phyloP scores from a whole-genome alignment of 164 flowering plant genomes.

The Stephania cephalantha region DNA sequence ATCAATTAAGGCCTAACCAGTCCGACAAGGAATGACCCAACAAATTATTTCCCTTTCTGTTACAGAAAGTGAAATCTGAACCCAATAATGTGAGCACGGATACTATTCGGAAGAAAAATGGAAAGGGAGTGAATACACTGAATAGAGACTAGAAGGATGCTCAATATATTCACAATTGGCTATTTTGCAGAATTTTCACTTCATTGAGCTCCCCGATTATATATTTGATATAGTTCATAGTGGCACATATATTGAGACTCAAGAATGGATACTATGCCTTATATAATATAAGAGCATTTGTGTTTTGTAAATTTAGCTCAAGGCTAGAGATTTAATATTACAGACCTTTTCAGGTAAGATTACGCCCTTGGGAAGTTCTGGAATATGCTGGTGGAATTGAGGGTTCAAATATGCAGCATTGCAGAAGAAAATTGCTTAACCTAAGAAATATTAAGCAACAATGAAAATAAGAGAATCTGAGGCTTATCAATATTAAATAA shows the following conservation, averaged over 20 bases:
- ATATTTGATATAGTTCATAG: not conserved
- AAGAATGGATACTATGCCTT: not conserved
- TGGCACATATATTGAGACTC: not conserved
- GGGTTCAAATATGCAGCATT: constrained; percentile 72
- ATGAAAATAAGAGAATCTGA: constrained; percentile 2
- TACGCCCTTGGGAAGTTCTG: constrained; percentile 69
- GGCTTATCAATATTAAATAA: not conserved
- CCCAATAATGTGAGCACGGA: not conserved
- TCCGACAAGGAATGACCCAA: no score
- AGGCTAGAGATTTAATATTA: not conserved
- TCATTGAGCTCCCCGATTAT: not conserved
- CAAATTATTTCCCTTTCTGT: no score
- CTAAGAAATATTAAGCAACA: not conserved
- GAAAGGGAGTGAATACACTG: not conserved
- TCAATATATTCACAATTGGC: not conserved
- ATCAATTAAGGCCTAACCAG: no score
- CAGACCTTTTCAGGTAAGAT: constrained; percentile 61
- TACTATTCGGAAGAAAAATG: not conserved
- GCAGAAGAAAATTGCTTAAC: constrained; percentile 23
- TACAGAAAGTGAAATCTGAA: no score
- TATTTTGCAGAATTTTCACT: not conserved
- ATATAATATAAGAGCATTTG: not conserved
- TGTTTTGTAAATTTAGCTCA: not conserved
- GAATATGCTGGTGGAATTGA: constrained; percentile 55
- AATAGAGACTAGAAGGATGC: not conserved